phyloP scores from a whole-genome alignment of 2,329 filamentous ascomycete genomes.

The Pyricularia pennisetigena region DNA sequence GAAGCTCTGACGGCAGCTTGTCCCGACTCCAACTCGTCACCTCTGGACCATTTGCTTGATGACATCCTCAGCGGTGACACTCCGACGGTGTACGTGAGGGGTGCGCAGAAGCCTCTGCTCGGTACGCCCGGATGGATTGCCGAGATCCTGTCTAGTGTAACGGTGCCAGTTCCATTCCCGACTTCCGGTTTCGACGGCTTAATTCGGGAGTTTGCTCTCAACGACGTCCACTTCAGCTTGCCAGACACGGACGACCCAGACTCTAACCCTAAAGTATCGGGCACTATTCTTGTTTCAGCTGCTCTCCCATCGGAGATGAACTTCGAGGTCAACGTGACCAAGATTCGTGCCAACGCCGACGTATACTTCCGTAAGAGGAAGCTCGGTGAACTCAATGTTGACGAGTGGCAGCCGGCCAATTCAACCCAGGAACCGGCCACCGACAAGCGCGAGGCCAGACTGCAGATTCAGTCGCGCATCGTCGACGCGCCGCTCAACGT shows the following conservation, averaged over 20 bases:
- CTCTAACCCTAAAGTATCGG: constrained; percentile 70
- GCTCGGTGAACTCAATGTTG: constrained; percentile 70
- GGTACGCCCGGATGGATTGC: constrained; percentile 75
- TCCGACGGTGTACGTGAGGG: constrained; percentile 74
- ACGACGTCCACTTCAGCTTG: constrained; percentile 75
- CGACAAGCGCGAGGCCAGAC: constrained; percentile 45
- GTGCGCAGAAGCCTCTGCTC: constrained; percentile 55
- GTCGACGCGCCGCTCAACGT: constrained; percentile 73
- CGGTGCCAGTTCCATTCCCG: constrained; percentile 74
- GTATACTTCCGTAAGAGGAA: constrained; percentile 70
- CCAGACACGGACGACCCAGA: constrained; percentile 68
- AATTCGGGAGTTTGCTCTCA: constrained; percentile 79
- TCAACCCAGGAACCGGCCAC: constrained; percentile 58
- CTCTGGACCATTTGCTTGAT: constrained; percentile 71
- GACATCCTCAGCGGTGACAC: constrained; percentile 74
- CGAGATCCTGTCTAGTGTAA: constrained; percentile 71
- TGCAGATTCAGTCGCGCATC: constrained; percentile 69
- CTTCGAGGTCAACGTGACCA: constrained; percentile 68
- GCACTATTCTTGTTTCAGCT: constrained; percentile 70
- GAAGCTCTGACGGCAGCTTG: constrained; percentile 63
- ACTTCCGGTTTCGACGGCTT: constrained; percentile 72
- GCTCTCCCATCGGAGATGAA: constrained; percentile 78
- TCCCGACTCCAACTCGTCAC: constrained; percentile 68
- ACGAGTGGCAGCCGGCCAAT: constrained; percentile 70
- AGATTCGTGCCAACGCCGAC: constrained; percentile 67